These are phyloP conservation scores for Diaporthe vaccinii DNA, from an alignment of 2,329 filamentous ascomycete species.

Conservation along the genomic window DNA sequence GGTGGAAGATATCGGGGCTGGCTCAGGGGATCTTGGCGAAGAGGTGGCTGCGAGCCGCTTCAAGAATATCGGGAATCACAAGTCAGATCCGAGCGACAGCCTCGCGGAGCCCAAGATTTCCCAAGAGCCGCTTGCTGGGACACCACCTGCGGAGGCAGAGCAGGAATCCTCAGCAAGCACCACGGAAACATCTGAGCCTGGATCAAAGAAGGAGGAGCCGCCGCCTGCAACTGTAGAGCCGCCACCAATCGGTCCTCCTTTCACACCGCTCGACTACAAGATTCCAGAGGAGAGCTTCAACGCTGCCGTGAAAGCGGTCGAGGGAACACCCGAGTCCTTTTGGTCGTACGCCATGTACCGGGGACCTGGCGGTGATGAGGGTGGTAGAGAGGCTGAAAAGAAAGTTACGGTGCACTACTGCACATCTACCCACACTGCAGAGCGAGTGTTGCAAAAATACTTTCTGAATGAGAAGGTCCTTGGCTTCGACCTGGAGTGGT, in stretches of 20 bases:
- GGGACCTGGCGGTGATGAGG: slow-evolving; percentile 57
- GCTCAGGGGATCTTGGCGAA: neutral
- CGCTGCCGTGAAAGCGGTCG: slow-evolving; percentile 61
- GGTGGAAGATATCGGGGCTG: neutral
- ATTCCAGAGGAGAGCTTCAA: slow-evolving; percentile 61
- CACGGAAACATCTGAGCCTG: neutral
- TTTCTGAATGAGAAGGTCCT: slow-evolving; percentile 79
- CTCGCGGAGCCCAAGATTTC: neutral
- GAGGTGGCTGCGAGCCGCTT: slow-evolving; percentile 1
- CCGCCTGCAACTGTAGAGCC: slow-evolving; percentile 35
- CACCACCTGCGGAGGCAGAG: neutral
- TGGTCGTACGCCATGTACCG: slow-evolving; percentile 81
- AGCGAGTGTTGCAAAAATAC: slow-evolving; percentile 72
- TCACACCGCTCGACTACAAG: slow-evolving; percentile 59
- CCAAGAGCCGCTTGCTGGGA: neutral
- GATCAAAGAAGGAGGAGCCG: slow-evolving; percentile 7
- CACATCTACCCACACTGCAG: slow-evolving; percentile 74
- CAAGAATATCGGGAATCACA: neutral
- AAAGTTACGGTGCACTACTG: slow-evolving; percentile 84
- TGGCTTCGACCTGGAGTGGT: slow-evolving; percentile 95
- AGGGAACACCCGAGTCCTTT: slow-evolving; percentile 64
- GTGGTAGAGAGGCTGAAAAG: slow-evolving; percentile 51
- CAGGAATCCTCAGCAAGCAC: neutral
- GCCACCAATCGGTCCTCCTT: slow-evolving; percentile 49
- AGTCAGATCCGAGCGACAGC: neutral